Percentiles rank a stretch among this genome's conserved stretches.
phyloP scores from a whole-genome alignment of 2,329 filamentous ascomycete genomes.

The Sporothrix curviconia region DNA sequence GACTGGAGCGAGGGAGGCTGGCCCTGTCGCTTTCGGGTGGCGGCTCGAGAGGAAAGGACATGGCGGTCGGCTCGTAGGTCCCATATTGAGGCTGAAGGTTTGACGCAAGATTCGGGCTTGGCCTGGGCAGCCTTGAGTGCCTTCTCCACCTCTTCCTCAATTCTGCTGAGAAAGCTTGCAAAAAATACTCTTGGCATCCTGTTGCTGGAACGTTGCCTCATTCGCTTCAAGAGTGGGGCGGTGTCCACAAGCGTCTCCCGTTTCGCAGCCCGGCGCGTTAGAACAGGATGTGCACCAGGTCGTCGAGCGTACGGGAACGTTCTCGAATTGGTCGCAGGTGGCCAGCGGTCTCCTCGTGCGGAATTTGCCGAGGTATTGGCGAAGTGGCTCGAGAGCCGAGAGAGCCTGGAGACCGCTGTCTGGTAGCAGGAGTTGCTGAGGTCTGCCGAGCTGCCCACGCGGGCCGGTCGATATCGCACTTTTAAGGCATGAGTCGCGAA shows the following conservation, averaged over 20 bases:
- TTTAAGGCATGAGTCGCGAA: slow-evolving; percentile 27
- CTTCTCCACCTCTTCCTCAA: slow-evolving; percentile 68
- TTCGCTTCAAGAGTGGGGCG: slow-evolving; percentile 73
- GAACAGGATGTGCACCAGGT: slow-evolving; percentile 66
- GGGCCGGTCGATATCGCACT: slow-evolving; percentile 38
- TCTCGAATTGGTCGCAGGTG: slow-evolving; percentile 30
- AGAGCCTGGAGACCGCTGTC: slow-evolving; percentile 84
- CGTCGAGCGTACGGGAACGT: slow-evolving; percentile 48
- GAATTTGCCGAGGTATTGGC: slow-evolving; percentile 54
- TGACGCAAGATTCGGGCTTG: slow-evolving; percentile 35
- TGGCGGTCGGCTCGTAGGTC: background rate
- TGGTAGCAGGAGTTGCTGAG: slow-evolving; percentile 96
- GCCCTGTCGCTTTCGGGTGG: background rate
- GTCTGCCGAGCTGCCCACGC: slow-evolving; percentile 79
- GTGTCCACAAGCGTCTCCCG: slow-evolving; percentile 77
- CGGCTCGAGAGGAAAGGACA: background rate
- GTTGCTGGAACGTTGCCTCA: slow-evolving; percentile 94
- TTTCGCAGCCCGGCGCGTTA: slow-evolving; percentile 54
- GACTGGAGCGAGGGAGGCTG: background rate
- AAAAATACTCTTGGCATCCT: slow-evolving; percentile 98
- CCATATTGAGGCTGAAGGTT: slow-evolving; percentile 21
- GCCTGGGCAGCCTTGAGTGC: slow-evolving; percentile 32
- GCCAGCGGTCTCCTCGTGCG: slow-evolving; percentile 26
- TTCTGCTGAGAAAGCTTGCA: slow-evolving; percentile 79
- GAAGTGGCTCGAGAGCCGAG: slow-evolving; percentile 65